These are phyloP conservation scores for Trichoderma pleuroti DNA, from an alignment of 2,329 filamentous ascomycete species.

Conservation along the genomic window DNA sequence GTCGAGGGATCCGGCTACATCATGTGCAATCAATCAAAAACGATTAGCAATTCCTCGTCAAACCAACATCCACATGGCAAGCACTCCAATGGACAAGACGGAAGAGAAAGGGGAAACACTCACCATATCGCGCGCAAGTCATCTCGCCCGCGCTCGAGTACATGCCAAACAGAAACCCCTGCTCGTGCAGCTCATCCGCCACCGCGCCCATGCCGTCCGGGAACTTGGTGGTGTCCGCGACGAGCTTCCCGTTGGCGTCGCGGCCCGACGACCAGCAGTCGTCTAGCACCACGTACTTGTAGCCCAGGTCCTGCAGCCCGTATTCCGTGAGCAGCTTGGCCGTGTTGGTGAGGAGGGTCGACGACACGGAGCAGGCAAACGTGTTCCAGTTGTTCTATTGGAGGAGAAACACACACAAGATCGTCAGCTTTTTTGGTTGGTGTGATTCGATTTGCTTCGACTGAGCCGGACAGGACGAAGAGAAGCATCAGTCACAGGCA, in stretches of 20 bases:
- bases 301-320: conserved; percentile 29
- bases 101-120: neutral
- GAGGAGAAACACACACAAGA: neutral
- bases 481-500: neutral
- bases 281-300: conserved; percentile 32
- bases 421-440: neutral
- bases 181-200: conserved; percentile 34
- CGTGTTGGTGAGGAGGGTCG: conserved; percentile 22
- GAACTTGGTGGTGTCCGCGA: conserved; percentile 34
- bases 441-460: neutral
- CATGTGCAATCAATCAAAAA: neutral
- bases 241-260: conserved; percentile 27
- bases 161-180: conserved; percentile 39
- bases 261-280: conserved; percentile 35
- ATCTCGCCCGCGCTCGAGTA: conserved; percentile 42
- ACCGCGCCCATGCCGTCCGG: conserved; percentile 36
- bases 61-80: neutral
- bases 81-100: neutral
- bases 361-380: conserved; percentile 20
- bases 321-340: conserved; percentile 26
- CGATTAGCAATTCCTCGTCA: conserved; percentile 10
- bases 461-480: neutral
- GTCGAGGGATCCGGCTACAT: conserved; percentile 43
- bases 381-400: conserved; percentile 20
- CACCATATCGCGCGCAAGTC: conserved; percentile 42